Evolutionary conservation across 805 yeast species (phyloP), one percentile per base, ranked within the genome.

Genomic region (Pichia californica): DNA sequence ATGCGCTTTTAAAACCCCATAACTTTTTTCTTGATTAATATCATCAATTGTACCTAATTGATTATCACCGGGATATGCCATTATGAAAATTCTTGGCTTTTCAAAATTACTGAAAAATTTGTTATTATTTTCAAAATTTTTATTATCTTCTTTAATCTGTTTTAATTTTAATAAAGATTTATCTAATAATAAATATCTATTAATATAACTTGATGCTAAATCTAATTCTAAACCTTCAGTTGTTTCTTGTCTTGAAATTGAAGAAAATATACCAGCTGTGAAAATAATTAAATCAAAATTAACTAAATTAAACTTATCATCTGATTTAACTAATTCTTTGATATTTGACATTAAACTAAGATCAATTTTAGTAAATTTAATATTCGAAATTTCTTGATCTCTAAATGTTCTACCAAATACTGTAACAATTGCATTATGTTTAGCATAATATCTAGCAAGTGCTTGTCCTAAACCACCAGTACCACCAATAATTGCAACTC

Each of bases 391-490:
- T 7, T 44, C 60, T 2, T 38, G 37, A 38, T 65, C 70, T 35
- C 63, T 55, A 46, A 64, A 64, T 0, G 66, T 60, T 33, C 55
- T 54, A 2, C 70, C 69, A 30, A 64, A 57, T 28, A 66, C 70
- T 2, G 64, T 63, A 5, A 66, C 69, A 1, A 52, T 36, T 1
- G 61, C 64, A 19, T 67, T 69, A 8, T 46, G 35, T 2, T 42
- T 15, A 1, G 64, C 61, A 15, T 64, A 43, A 7, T 41, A 40
- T 10, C 43, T 45, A 4, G 60, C 49, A n/a, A 67, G 46, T 2
- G 69, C 61, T 19, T 66, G 57, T 5, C 72, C 72, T 4, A 67
- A 43, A 4, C 72, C 72, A 40, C 66, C 65, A 1, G 71, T 68
- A 10, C 72, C 72, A 21, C 72, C 72, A 32, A 68, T 48, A n/a